Conservation (phyloP, 192 early-diverging fungal species). For the Coemansia umbellata region DNA sequence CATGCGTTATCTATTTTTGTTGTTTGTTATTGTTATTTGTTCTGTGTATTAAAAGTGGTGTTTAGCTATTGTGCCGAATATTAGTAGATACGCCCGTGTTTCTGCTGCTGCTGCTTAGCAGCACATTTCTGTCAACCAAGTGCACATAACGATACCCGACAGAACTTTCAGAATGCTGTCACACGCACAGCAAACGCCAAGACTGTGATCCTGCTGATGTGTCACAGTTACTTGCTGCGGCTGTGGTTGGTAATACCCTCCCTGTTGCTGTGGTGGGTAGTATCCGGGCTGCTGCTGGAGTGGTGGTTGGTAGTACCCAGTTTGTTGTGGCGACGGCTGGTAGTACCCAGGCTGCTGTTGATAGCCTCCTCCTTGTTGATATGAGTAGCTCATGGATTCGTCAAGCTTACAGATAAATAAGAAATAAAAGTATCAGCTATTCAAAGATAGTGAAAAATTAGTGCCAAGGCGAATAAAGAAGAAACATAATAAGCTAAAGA, state of each 20-base stretch:
- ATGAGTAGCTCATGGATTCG: slow-evolving; percentile 3
- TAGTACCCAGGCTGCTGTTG: slow-evolving; percentile 4
- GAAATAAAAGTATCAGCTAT: too few species aligned
- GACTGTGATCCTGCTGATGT: slow-evolving; percentile 1
- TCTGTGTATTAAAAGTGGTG: too few species aligned
- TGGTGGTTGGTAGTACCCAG: neutral
- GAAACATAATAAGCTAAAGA: too few species aligned
- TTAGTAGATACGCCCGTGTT: too few species aligned
- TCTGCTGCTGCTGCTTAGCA: too few species aligned
- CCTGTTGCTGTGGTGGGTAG: slow-evolving; percentile 5
- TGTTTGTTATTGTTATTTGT: too few species aligned
- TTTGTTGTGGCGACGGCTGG: neutral
- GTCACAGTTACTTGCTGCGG: slow-evolving; percentile 11
- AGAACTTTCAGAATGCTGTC: neutral
- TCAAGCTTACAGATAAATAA: too few species aligned
- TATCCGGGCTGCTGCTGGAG: neutral
- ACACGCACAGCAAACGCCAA: slow-evolving; percentile 1
- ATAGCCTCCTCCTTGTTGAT: neutral
- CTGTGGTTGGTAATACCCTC: slow-evolving; percentile 10
- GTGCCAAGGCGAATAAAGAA: too few species aligned
- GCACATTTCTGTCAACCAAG: slow-evolving; percentile 1
- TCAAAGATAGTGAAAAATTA: too few species aligned
- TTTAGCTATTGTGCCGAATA: too few species aligned
- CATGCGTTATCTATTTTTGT: too few species aligned
- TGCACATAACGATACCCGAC: neutral